Conservation (phyloP, 2,329 filamentous ascomycete species). For the Nakataea oryzae region DNA sequence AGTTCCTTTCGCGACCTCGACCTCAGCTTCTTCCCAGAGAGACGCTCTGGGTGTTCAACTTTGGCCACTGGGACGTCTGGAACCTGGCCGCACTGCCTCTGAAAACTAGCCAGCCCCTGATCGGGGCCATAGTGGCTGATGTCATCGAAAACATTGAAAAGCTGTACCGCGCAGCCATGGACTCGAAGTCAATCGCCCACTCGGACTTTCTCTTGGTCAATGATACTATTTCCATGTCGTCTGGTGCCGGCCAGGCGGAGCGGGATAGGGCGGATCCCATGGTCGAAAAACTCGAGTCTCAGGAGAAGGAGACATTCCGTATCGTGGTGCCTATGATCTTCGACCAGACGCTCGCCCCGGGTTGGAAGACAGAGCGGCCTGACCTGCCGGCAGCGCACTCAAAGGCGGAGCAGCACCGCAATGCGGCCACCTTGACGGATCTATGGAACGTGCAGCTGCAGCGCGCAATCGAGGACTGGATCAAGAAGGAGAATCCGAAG, state of each 20-base stretch:
- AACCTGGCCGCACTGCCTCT: constrained; percentile 35
- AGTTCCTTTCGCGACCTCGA: constrained; percentile 30
- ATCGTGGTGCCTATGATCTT: constrained; percentile 40
- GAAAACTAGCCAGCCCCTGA: constrained; percentile 20
- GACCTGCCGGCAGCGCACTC: constrained; percentile 32
- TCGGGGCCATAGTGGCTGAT: constrained; percentile 25
- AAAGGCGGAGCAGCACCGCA: constrained; percentile 40
- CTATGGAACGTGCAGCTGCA: constrained; percentile 38
- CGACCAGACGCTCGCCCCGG: constrained; percentile 43
- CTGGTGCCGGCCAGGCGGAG: not conserved
- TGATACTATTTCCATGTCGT: not conserved
- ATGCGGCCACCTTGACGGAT: constrained; percentile 37
- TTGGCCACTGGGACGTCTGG: constrained; percentile 47
- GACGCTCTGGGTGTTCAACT: constrained; percentile 40
- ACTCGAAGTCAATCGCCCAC: constrained; percentile 30
- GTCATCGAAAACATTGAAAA: constrained; percentile 35
- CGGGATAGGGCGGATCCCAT: constrained; percentile 6
- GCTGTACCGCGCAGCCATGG: constrained; percentile 32
- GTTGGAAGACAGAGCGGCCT: constrained; percentile 34
- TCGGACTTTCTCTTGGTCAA: constrained; percentile 25
- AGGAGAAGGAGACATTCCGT: constrained; percentile 26
- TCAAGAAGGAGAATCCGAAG: constrained; percentile 14
- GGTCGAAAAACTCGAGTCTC: not conserved
- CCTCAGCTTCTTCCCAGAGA: constrained; percentile 25
- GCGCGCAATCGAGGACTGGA: constrained; percentile 32